phyloP scores from a whole-genome alignment of 1,284 basidiomycete genomes.

The Gymnopus androsaceus region DNA sequence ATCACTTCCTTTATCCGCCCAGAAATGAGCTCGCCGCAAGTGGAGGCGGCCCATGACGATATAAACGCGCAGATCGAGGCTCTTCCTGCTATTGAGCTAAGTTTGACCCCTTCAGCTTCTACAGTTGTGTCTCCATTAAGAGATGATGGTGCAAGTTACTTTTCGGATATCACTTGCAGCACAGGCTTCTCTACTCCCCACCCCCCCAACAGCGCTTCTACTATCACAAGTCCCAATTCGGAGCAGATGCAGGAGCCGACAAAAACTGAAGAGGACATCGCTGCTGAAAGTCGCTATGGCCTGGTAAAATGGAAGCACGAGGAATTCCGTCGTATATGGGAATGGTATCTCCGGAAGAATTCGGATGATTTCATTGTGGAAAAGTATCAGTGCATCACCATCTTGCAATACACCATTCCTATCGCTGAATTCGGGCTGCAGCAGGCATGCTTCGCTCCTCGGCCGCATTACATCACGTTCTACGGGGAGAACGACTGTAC shows the following conservation, averaged over 20 bases:
- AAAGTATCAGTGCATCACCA: slow-evolving; percentile 87
- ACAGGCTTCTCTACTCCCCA: slow-evolving; percentile 5
- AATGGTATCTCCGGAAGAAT: slow-evolving; percentile 87
- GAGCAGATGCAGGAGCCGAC: slow-evolving; percentile 47
- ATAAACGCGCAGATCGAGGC: slow-evolving; percentile 73
- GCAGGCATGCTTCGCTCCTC: slow-evolving; percentile 71
- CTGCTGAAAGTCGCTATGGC: slow-evolving; percentile 69
- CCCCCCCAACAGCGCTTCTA: slow-evolving; percentile 3
- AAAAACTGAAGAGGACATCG: slow-evolving; percentile 61
- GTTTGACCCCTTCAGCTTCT: slow-evolving; percentile 25
- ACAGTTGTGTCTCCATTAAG: slow-evolving; percentile 24
- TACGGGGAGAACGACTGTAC: slow-evolving; percentile 94
- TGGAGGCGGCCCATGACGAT: slow-evolving; percentile 45
- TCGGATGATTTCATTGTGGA: slow-evolving; percentile 85
- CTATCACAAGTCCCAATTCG: slow-evolving; percentile 21
- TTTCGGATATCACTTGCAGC: slow-evolving; percentile 18
- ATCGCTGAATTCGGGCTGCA: slow-evolving; percentile 64
- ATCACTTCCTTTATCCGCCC: slow-evolving; percentile 32
- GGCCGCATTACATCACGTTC: slow-evolving; percentile 78
- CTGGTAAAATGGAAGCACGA: slow-evolving; percentile 78
- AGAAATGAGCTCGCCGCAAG: slow-evolving; percentile 15
- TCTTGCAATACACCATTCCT: slow-evolving; percentile 77
- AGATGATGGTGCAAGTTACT: slow-evolving; percentile 44
- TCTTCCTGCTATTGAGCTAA: slow-evolving; percentile 50
- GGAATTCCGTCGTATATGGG: slow-evolving; percentile 87